phyloP scores from a whole-genome alignment of 108 stramenopile genomes.

The Cyclotella baltica region DNA sequence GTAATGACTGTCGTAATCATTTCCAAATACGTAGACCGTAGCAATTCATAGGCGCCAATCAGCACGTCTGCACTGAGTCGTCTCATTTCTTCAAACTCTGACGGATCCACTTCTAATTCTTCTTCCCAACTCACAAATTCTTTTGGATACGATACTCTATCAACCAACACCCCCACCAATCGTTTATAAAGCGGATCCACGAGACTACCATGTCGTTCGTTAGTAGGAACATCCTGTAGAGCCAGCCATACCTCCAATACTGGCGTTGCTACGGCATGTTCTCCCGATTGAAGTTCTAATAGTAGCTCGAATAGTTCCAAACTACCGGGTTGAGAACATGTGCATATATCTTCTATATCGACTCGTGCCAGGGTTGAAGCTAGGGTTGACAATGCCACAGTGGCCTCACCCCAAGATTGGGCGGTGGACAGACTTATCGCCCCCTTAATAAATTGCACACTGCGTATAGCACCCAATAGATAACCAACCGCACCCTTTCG shows the following conservation, averaged over 20 bases:
- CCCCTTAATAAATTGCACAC: slow-evolving; percentile 42
- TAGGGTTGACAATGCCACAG: slow-evolving; percentile 52
- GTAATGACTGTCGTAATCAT: slow-evolving; percentile 26
- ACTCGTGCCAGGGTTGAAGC: slow-evolving; percentile 58
- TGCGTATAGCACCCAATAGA: slow-evolving; percentile 48
- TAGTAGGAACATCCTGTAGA: slow-evolving; percentile 65
- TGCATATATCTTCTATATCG: slow-evolving; percentile 53
- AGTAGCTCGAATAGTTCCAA: slow-evolving; percentile 55
- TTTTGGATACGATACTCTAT: slow-evolving; percentile 42
- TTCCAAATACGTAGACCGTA: slow-evolving; percentile 55
- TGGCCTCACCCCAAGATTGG: slow-evolving; percentile 55
- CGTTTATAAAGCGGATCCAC: slow-evolving; percentile 40
- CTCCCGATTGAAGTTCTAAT: slow-evolving; percentile 56
- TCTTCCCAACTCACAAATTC: slow-evolving; percentile 59
- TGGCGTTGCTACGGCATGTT: slow-evolving; percentile 45
- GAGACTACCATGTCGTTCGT: slow-evolving; percentile 51
- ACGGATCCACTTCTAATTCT: slow-evolving; percentile 61
- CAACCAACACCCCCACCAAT: slow-evolving; percentile 48
- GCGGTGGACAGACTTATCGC: slow-evolving; percentile 41
- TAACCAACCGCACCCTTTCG: slow-evolving; percentile 41
- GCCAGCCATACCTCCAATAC: slow-evolving; percentile 71
- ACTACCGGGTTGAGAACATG: slow-evolving; percentile 38
- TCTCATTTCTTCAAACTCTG: slow-evolving; percentile 66
- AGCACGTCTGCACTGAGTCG: slow-evolving; percentile 62
- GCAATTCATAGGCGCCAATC: slow-evolving; percentile 54